Percentiles rank a stretch among this genome's conserved stretches.
Conservation (phyloP, 148 eudicot genomes). For the Arctostaphylos glauca region DNA sequence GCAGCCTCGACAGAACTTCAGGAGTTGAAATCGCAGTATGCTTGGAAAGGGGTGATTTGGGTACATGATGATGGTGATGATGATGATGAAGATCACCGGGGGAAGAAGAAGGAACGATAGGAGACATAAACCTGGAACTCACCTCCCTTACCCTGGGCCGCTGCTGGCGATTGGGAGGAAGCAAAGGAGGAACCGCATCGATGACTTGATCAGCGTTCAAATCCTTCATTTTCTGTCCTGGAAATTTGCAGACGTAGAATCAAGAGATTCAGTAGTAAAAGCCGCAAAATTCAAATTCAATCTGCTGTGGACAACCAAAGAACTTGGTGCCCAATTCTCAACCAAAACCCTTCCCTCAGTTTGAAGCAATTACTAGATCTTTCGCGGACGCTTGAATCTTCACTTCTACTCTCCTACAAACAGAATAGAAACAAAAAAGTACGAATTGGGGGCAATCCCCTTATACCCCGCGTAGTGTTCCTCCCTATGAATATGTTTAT, state of each 20-base stretch:
- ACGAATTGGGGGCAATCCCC: neutral
- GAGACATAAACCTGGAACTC: conserved; percentile 81
- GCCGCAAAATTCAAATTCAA: neutral
- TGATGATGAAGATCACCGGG: conserved; percentile 17
- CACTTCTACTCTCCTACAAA: neutral
- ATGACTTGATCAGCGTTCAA: neutral
- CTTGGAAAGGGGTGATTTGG: conserved; percentile 17
- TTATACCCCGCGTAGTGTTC: neutral
- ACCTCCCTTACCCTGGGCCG: conserved; percentile 82
- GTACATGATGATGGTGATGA: conserved; percentile 18
- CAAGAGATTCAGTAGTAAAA: neutral
- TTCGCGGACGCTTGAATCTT: neutral
- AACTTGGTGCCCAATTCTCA: neutral
- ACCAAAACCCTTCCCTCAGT: neutral
- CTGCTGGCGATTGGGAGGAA: conserved; percentile 56
- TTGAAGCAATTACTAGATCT: neutral
- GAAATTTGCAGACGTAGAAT: neutral
- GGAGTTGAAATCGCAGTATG: conserved; percentile 28
- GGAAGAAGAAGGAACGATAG: conserved; percentile 35
- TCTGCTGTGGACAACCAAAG: neutral
- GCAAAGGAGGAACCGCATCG: conserved; percentile 15
- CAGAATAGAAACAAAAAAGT: neutral
- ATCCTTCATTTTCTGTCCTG: neutral
- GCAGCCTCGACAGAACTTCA: conserved; percentile 21
- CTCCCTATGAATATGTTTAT: neutral